Percentiles rank a stretch among this genome's conserved stretches.
These are phyloP conservation scores for Chlamydomonas eustigma DNA, from an alignment of 139 green algal genomes.

Conservation along the genomic window DNA sequence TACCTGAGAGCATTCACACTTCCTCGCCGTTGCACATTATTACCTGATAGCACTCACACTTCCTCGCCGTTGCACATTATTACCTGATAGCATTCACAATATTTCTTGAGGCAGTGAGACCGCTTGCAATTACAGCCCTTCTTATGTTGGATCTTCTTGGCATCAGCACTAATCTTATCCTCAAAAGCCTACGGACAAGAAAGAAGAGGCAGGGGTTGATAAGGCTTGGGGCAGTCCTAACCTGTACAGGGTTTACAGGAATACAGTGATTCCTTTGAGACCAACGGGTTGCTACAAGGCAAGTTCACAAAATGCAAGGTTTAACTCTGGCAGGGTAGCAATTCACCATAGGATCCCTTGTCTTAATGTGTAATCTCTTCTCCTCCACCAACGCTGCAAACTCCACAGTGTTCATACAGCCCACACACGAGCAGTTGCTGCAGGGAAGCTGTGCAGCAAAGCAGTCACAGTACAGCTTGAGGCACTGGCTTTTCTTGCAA, in stretches of 20 bases:
- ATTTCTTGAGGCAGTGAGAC: conserved; percentile 89
- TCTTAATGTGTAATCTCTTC: neutral
- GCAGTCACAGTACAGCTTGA: conserved; percentile 85
- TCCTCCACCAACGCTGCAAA: neutral
- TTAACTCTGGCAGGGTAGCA: no score
- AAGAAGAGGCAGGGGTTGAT: neutral
- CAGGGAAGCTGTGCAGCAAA: conserved; percentile 8
- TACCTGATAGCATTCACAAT: conserved; percentile 93
- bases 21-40: neutral
- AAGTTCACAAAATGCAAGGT: no score
- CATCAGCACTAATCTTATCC: neutral
- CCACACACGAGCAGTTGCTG: neutral
- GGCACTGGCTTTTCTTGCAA: conserved; percentile 77
- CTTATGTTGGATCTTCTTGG: conserved; percentile 21
- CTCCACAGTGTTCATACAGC: conserved; percentile 6
- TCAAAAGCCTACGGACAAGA: conserved; percentile 16
- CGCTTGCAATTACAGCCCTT: conserved; percentile 45
- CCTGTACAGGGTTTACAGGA: neutral
- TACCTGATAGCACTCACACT: conserved; percentile 93
- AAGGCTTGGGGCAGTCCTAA: neutral
- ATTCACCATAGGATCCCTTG: neutral
- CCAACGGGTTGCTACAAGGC: neutral
- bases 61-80: conserved; percentile 57
- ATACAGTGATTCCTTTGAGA: neutral
- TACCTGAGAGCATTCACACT: neutral